These are phyloP conservation scores for Spergularia marina DNA, from an alignment of 148 eudicot species.

Conservation along the genomic window DNA sequence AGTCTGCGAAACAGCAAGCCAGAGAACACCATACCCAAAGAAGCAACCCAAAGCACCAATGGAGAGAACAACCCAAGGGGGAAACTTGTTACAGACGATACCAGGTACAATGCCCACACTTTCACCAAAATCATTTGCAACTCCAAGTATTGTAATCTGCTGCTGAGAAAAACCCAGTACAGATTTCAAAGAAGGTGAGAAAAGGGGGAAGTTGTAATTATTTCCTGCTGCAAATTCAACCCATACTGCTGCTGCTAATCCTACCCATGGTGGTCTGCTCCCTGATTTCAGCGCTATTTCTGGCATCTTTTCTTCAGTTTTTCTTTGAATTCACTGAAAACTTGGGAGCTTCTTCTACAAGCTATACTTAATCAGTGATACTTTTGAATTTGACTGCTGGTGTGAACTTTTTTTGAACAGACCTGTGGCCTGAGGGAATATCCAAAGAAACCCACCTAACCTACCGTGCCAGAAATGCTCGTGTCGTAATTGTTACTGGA, in stretches of 20 bases:
- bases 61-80: conserved; percentile 75
- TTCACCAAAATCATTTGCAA: conserved; percentile 89
- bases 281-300: conserved; percentile 49
- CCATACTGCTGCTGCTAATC: conserved; percentile 92
- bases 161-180: conserved; percentile 74
- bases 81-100: conserved; percentile 76
- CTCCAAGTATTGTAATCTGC: conserved; percentile 82
- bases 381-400: too few relatives aligned
- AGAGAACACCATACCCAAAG: conserved; percentile 78
- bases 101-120: conserved; percentile 88
- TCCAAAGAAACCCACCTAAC: too few relatives aligned
- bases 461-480: too few relatives aligned
- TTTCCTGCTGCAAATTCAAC: conserved; percentile 84
- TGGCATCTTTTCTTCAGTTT: conserved; percentile 10
- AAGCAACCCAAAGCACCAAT: conserved; percentile 61
- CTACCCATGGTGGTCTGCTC: conserved; percentile 95
- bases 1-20: conserved; percentile 89
- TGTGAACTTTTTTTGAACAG: too few relatives aligned
- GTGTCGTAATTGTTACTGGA: too few relatives aligned
- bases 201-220: conserved; percentile 69
- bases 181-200: conserved; percentile 61
- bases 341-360: too few relatives aligned
- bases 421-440: too few relatives aligned
- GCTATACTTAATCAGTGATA: too few relatives aligned
- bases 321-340: too few relatives aligned